phyloP scores from a whole-genome alignment of 192 early-diverging fungal species.

The Phycomyces blakesleeanus region DNA sequence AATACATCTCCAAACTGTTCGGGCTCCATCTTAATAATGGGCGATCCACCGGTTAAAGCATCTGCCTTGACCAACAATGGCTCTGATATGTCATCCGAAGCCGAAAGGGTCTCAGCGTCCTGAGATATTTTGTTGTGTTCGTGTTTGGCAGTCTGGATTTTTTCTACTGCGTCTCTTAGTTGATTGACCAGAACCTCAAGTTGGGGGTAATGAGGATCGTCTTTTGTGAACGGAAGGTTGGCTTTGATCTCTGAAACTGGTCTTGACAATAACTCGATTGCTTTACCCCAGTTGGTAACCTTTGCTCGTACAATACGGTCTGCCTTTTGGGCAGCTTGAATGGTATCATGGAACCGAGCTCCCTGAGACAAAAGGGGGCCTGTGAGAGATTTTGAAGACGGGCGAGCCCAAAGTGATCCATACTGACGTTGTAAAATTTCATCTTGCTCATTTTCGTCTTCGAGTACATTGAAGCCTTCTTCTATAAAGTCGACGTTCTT shows the following conservation, averaged over 20 bases:
- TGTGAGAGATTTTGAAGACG: constrained; percentile 53
- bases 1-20: constrained; percentile 74
- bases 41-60: constrained; percentile 53
- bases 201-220: not conserved
- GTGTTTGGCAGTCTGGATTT: not conserved
- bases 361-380: constrained; percentile 51
- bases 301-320: constrained; percentile 55
- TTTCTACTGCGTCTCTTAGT: constrained; percentile 11
- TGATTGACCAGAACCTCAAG: constrained; percentile 10
- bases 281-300: constrained; percentile 52
- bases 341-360: constrained; percentile 43
- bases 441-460: constrained; percentile 71
- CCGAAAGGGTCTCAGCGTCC: constrained; percentile 59
- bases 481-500: constrained; percentile 57
- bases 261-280: constrained; percentile 51
- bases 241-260: constrained; percentile 18
- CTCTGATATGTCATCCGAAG: constrained; percentile 74
- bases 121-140: constrained; percentile 44
- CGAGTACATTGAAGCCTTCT: constrained; percentile 62
- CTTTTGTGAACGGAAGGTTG: constrained; percentile 9
- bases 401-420: constrained; percentile 55
- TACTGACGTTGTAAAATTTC: constrained; percentile 56
- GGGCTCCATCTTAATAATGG: constrained; percentile 66
- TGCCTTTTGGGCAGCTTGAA: constrained; percentile 56
- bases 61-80: constrained; percentile 59